phyloP scores from a whole-genome alignment of 257 asterid genomes.

The Solanum rostratum region DNA sequence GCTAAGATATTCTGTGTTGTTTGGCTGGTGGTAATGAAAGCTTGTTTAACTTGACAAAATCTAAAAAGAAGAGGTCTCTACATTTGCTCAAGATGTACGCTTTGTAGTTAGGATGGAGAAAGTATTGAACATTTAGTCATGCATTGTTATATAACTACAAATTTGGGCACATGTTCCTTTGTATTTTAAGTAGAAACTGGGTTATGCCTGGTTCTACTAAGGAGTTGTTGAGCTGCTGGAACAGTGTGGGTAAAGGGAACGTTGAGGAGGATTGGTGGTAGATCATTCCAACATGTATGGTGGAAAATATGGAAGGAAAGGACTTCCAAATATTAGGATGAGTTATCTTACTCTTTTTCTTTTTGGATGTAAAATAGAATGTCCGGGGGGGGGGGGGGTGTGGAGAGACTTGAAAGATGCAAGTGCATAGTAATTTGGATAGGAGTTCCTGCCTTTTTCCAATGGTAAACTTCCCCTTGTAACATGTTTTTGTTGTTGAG shows the following conservation, averaged over 20 bases:
- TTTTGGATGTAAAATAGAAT: background rate
- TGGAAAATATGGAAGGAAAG: background rate
- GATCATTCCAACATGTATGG: background rate
- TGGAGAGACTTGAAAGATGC: background rate
- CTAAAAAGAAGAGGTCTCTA: background rate
- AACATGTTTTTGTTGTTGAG: background rate
- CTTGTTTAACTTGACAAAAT: background rate
- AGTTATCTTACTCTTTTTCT: background rate
- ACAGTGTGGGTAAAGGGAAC: background rate
- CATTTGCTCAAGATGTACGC: background rate
- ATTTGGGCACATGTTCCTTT: background rate
- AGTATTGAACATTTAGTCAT: background rate
- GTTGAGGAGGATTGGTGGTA: background rate
- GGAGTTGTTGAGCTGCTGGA: background rate
- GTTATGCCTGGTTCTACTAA: background rate
- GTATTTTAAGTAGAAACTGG: background rate
- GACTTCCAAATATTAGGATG: background rate
- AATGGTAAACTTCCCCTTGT: background rate
- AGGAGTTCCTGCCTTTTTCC: background rate
- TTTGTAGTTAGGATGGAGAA: background rate
- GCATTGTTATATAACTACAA: background rate
- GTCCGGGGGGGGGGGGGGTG: background rate
- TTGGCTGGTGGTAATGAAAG: background rate
- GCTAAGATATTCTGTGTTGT: background rate
- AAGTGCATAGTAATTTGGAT: background rate